Base-by-base conservation (phyloP, 345 rosid genomes). In the Euphorbia lathyris region DNA sequence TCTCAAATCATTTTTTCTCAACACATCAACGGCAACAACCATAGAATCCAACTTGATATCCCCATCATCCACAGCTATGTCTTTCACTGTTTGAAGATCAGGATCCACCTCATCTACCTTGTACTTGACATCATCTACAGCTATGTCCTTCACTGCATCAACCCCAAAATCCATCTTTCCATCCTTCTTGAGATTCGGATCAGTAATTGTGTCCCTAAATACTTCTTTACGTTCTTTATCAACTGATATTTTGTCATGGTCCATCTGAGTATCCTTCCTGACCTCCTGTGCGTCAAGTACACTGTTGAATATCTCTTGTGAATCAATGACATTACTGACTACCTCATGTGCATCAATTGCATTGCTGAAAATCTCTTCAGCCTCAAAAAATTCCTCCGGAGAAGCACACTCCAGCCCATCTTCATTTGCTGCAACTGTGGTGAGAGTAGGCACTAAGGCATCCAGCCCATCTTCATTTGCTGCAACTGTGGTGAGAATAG, bases 311-410 rank as follows among this genome's bases (percentile, higher is more conserved):
- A 95, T 89, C 84, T 40, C 43, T 9, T 40, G 88, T 10, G 78
- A 85, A 43, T 92, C 97, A 13, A 82, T 78, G 25, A 78, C 83
- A 78, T 78, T 91, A 83, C 80, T 90, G 45, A 80, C 83, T 40
- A 40, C 6, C 70, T 91, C 97, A 26, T 78, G 88, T 8, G 78
- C 86, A 38, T 92, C 97, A 11, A 82, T 78, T 27, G 77, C 83
- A 78, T 79, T 91, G 83, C 90, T 86, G 78, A 95, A 95, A 38
- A 95, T 89, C 84, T 95, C 97, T 82, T 95, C 97, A 59, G 88
- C 99, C 88, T 95, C 99, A 77, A 84, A 95, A 83, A 92, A 92
- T 60, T 95, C 99, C 74, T 95, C 99, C 20, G 98, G 97, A 57
- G 99, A 86, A 80, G 87, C 79, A 74, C 76, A 71, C 59, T 92